A percentile compares a stretch with the other conserved stretches of the same genome.
Evolutionary conservation across 148 eudicot species (phyloP).

Genomic region (Rhododendron mucronatum): DNA sequence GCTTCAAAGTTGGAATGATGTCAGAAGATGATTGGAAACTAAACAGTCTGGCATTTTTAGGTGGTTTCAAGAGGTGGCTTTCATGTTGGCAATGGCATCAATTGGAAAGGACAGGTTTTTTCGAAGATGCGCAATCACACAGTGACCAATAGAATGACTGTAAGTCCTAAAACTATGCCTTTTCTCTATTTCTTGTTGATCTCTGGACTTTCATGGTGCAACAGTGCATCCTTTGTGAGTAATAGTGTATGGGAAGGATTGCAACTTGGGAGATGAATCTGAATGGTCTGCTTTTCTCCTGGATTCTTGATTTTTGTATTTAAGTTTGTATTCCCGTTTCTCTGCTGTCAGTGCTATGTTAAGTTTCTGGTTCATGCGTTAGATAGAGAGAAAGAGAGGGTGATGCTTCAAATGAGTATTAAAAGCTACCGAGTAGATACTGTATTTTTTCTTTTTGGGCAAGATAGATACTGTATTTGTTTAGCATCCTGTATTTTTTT

Average conservation of each 20-base stretch:
- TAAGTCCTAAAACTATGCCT: slow-evolving; percentile 29
- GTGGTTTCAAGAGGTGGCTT: slow-evolving; percentile 99
- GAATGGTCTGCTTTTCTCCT: neutral
- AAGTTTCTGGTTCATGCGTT: too few relatives aligned
- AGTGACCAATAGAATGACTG: slow-evolving; percentile 90
- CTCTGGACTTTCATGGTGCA: neutral
- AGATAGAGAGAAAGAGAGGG: too few relatives aligned
- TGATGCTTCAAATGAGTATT: neutral
- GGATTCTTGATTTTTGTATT: neutral
- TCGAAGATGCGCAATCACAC: slow-evolving; percentile 98
- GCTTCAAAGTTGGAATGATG: neutral
- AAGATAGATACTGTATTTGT: too few relatives aligned
- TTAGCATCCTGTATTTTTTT: neutral
- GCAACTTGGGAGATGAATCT: neutral
- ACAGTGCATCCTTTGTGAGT: neutral
- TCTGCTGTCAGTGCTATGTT: neutral
- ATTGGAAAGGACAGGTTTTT: slow-evolving; percentile 99
- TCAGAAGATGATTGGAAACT: neutral
- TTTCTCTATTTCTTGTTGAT: neutral
- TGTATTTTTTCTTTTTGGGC: too few relatives aligned
- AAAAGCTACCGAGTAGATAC: neutral
- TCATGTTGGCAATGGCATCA: slow-evolving; percentile 97
- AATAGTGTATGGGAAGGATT: neutral
- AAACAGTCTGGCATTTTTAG: slow-evolving; percentile 28
- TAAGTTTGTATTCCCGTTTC: neutral